Evolutionary conservation across 108 stramenopile genomes (phyloP).

Genomic region (Aurantiochytrium sp.): DNA sequence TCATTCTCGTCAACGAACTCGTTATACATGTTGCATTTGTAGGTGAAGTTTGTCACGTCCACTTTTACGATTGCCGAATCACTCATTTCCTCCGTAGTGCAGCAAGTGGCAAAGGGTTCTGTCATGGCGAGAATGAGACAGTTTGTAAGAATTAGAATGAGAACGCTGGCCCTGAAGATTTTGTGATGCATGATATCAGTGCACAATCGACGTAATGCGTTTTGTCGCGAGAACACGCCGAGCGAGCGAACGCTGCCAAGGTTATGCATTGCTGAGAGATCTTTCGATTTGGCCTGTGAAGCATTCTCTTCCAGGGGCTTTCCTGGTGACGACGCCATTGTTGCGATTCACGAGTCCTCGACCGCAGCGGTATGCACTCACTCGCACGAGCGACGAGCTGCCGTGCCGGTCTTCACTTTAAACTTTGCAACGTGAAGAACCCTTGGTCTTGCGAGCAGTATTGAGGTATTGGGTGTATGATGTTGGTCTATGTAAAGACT

Average conservation of each 20-base stretch:
- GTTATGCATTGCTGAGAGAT: no score
- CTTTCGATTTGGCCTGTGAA: no score
- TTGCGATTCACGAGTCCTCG: no score
- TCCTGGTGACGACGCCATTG: no score
- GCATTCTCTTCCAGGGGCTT: no score
- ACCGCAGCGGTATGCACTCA: no score
- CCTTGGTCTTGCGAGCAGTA: no score
- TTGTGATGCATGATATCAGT: not conserved
- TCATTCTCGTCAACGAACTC: not conserved
- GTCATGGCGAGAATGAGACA: not conserved
- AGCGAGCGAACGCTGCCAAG: not conserved
- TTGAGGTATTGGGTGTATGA: no score
- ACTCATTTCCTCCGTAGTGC: not conserved
- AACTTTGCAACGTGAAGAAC: no score
- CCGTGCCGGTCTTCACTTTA: no score
- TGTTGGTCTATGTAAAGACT: no score
- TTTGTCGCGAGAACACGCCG: not conserved
- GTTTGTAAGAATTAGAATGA: not conserved
- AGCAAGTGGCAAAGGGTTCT: not conserved
- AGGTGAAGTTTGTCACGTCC: not conserved
- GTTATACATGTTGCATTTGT: constrained; percentile 1
- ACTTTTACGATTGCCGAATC: not conserved
- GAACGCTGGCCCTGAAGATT: not conserved
- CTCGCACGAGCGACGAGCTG: no score
- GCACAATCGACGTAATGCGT: not conserved